Evolutionary conservation across 495 filamentous ascomycete species (phyloP), one percentile per base, ranked within the genome.

Genomic region (Neurospora terricola): DNA sequence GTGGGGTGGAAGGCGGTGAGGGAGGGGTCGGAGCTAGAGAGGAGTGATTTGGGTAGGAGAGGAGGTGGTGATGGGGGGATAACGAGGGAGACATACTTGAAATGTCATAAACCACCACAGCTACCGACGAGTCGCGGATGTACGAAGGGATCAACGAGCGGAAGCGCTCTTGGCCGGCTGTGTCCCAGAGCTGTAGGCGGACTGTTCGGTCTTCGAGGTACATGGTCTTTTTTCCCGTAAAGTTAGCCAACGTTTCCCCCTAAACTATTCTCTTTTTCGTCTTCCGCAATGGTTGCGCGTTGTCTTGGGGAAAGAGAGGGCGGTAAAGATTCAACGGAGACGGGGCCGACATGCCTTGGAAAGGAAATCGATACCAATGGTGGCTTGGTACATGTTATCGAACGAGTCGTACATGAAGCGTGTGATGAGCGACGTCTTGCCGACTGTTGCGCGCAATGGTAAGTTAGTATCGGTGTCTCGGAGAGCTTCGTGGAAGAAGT

Each of bases 391-490:
- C 89, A 94, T 98, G 85, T 97, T 97, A 87, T 99, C 96, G 88
- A 99, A 99, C 40, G 96, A 97, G 84, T 99, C 96, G 87, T 99
- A 99, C 96, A 99, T 99, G 86, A 99, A 99, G 72, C 96, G 91
- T 71, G 96, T 99, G 81, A 99, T 99, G 79, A 99, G 85, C 62
- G 96, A 98, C 43, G 96, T 99, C 86, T 99, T 99, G 76, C 96
- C 96, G 73, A 99, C 96, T 98, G 82, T 74, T n/a, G 40, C n/a
- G 42, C 14, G 43, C 36, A 66, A 66, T 16, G 27, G 27, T 42
- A 68, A 18, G 73, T 82, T 71, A 79, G 77, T 73, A 72, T 70
- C 8, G 37, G 4, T 39, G 30, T 72, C 36, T 34, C 5, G 23
- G 34, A 23, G 68, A 54, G 43, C 11, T 39, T 54, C 38, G 69